Evolutionary conservation across 148 eudicot genomes (phyloP).

Genomic region (Spergularia marina): DNA sequence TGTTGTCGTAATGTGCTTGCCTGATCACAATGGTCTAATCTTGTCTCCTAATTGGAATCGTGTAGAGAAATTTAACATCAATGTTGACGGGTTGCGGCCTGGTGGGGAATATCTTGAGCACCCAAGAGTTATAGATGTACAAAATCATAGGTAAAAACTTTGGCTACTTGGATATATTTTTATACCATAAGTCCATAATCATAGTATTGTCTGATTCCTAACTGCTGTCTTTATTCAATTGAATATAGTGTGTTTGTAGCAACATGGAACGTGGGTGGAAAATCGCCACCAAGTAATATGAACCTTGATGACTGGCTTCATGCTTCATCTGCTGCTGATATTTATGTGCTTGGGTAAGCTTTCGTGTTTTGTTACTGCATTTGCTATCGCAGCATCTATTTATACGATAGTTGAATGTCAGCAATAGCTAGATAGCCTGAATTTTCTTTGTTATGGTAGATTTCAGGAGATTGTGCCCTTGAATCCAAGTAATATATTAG

Average conservation of each 20-base stretch:
- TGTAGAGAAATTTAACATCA: constrained; percentile 64
- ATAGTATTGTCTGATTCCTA: constrained; percentile 4
- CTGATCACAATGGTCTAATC: neutral
- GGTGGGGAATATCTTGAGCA: constrained; percentile 75
- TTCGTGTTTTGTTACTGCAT: neutral
- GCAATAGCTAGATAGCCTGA: neutral
- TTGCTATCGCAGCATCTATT: neutral
- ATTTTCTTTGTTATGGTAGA: constrained; percentile 36
- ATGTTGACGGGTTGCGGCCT: constrained; percentile 43
- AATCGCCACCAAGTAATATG: constrained; percentile 76
- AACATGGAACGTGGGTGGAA: constrained; percentile 98
- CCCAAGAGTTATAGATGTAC: constrained; percentile 89
- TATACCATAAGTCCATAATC: neutral
- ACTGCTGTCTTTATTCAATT: constrained; percentile 9
- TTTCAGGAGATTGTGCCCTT: constrained; percentile 95
- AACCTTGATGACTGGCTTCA: constrained; percentile 92
- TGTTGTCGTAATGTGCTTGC: too few relatives aligned
- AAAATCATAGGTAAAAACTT: constrained; percentile 74
- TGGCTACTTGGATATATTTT: constrained; percentile 10
- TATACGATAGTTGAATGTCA: neutral
- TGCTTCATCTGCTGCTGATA: constrained; percentile 90
- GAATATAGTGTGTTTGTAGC: constrained; percentile 76
- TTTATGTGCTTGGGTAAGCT: constrained; percentile 92
- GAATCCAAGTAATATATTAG: constrained; percentile 90
- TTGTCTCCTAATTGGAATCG: constrained; percentile 17